Conservation (phyloP, 2,329 filamentous ascomycete genomes). For the Aspergillus tamarii region DNA sequence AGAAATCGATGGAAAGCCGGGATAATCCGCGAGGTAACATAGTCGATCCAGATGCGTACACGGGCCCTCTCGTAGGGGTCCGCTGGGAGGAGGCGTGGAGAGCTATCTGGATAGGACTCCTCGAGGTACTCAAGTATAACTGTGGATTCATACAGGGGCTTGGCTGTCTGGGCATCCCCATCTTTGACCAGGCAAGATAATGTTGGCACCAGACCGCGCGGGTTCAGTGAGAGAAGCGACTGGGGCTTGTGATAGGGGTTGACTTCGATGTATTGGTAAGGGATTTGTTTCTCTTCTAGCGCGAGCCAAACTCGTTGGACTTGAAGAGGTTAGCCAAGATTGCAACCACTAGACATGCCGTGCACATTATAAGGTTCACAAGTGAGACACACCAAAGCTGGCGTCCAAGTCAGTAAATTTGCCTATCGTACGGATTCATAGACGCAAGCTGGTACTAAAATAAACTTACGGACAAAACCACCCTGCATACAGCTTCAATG, state of each 20-base stretch:
- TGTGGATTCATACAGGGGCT: conserved; percentile 72
- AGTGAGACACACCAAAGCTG: conserved; percentile 37
- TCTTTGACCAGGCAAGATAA: conserved; percentile 45
- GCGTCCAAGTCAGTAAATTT: not conserved
- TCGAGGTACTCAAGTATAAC: conserved; percentile 78
- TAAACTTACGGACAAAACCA: conserved; percentile 68
- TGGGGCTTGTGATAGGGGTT: conserved; percentile 76
- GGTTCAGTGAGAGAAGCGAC: conserved; percentile 71
- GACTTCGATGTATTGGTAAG: conserved; percentile 76
- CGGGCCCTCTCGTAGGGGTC: conserved; percentile 68
- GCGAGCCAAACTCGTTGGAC: conserved; percentile 74
- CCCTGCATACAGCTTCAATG: conserved; percentile 67
- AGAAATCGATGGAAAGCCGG: conserved; percentile 69
- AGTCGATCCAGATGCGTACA: conserved; percentile 74
- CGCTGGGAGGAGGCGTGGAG: conserved; percentile 58
- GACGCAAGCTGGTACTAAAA: not conserved
- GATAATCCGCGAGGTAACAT: conserved; percentile 67
- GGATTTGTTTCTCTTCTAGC: conserved; percentile 72
- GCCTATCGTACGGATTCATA: not conserved
- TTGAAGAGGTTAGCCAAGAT: conserved; percentile 20
- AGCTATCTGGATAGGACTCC: conserved; percentile 63
- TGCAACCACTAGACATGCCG: not conserved
- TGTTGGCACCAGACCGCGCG: conserved; percentile 74
- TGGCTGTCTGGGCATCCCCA: conserved; percentile 37
- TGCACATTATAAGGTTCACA: not conserved